These are phyloP conservation scores for Candolleomyces eurysporus DNA, from an alignment of 768 basidiomycete species.

Conservation along the genomic window DNA sequence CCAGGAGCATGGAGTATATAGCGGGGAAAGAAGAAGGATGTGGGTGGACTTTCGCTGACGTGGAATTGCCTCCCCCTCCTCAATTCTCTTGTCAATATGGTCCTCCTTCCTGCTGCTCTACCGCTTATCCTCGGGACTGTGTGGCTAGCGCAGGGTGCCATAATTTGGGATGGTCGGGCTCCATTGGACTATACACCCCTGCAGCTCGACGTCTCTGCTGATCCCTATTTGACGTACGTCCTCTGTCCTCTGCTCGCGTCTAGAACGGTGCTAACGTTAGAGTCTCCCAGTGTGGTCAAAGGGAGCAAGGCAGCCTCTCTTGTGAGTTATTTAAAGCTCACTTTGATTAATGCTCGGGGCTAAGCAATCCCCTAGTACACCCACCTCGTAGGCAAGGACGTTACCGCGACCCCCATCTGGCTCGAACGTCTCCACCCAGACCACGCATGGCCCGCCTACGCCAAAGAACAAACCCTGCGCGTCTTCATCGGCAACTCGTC, in stretches of 20 bases:
- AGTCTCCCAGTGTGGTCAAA: conserved; percentile 48
- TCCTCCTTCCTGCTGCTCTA: background rate
- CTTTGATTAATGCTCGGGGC: background rate
- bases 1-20: no score
- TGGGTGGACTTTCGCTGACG: no score
- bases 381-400: conserved; percentile 34
- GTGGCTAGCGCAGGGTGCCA: background rate
- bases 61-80: no score
- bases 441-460: conserved; percentile 18
- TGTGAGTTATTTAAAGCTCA: conserved; percentile 26
- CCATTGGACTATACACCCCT: conserved; percentile 40
- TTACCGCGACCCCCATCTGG: conserved; percentile 52
- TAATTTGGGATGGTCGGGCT: conserved; percentile 53
- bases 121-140: background rate
- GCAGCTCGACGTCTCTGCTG: conserved; percentile 44
- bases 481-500: conserved; percentile 58
- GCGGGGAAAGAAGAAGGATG: no score
- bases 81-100: background rate
- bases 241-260: background rate
- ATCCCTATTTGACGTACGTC: conserved; percentile 56
- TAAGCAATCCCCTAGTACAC: conserved; percentile 35
- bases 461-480: conserved; percentile 49
- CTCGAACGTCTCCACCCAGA: conserved; percentile 22
- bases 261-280: background rate
- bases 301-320: conserved; percentile 50